Evolutionary conservation across 257 asterid species (phyloP).

Genomic region (Nicotiana attenuata): DNA sequence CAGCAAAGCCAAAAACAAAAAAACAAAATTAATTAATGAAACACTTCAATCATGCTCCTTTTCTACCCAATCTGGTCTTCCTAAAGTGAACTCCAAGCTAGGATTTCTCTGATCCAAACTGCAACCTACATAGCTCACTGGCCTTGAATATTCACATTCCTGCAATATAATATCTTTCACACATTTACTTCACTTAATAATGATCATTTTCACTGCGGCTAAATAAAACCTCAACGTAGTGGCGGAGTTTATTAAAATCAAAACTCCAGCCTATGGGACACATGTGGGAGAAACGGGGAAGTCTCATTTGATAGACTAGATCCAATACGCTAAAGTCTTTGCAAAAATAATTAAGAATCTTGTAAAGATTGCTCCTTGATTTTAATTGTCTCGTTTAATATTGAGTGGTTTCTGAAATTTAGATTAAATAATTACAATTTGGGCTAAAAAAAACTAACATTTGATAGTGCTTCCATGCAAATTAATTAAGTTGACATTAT

Average conservation of each 20-base stretch:
- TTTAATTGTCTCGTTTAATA: neutral
- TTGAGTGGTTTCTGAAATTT: neutral
- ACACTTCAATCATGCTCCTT: neutral
- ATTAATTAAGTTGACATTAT: too few relatives aligned
- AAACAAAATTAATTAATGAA: neutral
- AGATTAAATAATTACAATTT: too few relatives aligned
- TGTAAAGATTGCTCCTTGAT: too few relatives aligned
- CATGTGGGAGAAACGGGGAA: too few relatives aligned
- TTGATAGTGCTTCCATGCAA: neutral
- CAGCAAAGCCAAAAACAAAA: neutral
- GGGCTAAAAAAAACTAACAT: neutral
- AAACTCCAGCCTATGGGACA: too few relatives aligned
- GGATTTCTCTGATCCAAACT: constrained; percentile 21
- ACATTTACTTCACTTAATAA: neutral
- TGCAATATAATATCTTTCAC: constrained; percentile 7
- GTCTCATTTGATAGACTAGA: too few relatives aligned
- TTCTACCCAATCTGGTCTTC: constrained; percentile 43
- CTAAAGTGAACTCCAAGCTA: constrained; percentile 50
- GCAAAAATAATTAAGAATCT: too few relatives aligned
- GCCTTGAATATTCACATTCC: constrained; percentile 13
- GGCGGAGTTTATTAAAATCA: too few relatives aligned
- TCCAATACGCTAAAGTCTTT: too few relatives aligned
- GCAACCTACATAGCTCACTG: constrained; percentile 14
- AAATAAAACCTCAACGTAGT: too few relatives aligned
- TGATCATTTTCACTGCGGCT: neutral